Evolutionary conservation across 768 basidiomycete species (phyloP).

Genomic region (Postia placenta): DNA sequence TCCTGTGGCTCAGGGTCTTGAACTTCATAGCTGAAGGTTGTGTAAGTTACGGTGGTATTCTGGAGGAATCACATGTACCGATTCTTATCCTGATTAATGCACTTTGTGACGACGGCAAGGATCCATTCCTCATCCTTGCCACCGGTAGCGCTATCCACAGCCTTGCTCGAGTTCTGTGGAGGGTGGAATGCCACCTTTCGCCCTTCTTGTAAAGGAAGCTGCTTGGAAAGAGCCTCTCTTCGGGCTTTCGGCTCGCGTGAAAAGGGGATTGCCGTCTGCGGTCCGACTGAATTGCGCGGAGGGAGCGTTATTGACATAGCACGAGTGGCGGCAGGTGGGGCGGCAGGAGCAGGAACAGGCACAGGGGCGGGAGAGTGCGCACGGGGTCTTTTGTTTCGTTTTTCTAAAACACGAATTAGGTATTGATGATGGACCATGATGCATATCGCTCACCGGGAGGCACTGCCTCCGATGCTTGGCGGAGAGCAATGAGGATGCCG

Average conservation of each 20-base stretch:
- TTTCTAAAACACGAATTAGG: constrained; percentile 38
- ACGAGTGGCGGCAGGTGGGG: constrained; percentile 29
- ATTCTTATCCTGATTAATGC: constrained; percentile 67
- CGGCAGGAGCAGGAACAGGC: constrained; percentile 17
- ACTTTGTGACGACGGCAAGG: constrained; percentile 66
- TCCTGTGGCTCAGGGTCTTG: constrained; percentile 83
- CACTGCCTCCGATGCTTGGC: constrained; percentile 59
- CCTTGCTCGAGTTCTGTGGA: constrained; percentile 44
- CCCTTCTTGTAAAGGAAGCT: constrained; percentile 64
- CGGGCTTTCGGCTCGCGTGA: constrained; percentile 64
- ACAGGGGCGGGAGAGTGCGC: constrained; percentile 51
- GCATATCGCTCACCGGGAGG: constrained; percentile 42
- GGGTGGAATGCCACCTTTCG: constrained; percentile 82
- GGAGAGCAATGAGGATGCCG: constrained; percentile 61
- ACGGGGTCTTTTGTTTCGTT: constrained; percentile 72
- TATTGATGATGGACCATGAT: constrained; percentile 1
- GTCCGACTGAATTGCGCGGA: constrained; percentile 52
- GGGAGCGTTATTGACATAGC: constrained; percentile 52
- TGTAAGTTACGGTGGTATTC: too few species aligned
- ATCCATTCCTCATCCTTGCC: constrained; percentile 62
- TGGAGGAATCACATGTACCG: constrained; percentile 47
- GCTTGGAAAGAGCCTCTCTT: constrained; percentile 53
- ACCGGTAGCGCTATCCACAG: constrained; percentile 44
- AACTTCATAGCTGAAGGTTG: constrained; percentile 73
- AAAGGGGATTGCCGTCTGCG: constrained; percentile 42